Percentiles rank a stretch among this genome's conserved stretches.
Conservation (phyloP, 345 rosid species). For the Chamaenerion angustifolium region DNA sequence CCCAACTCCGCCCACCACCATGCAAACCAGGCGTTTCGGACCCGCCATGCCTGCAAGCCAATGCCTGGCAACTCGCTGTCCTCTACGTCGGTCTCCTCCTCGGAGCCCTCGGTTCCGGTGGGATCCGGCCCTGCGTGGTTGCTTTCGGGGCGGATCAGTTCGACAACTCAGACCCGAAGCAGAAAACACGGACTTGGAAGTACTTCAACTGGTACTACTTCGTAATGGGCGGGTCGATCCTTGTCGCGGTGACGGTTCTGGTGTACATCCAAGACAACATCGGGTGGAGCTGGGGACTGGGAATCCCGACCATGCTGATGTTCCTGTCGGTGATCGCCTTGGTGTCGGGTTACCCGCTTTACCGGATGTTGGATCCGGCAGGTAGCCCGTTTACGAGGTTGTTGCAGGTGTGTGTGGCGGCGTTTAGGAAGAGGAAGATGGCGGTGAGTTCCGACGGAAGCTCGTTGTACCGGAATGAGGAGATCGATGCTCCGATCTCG, state of each 20-base stretch:
- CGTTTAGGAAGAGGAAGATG: constrained; percentile 53
- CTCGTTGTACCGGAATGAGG: constrained; percentile 44
- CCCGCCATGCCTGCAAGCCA: constrained; percentile 48
- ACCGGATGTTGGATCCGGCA: constrained; percentile 61
- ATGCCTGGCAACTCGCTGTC: constrained; percentile 20
- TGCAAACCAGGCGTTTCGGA: constrained; percentile 27
- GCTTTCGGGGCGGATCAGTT: constrained; percentile 93
- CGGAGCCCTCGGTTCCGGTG: constrained; percentile 79
- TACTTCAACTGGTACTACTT: constrained; percentile 92
- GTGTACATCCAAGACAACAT: constrained; percentile 71
- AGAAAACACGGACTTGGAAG: constrained; percentile 51
- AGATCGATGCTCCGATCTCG: constrained; percentile 66
- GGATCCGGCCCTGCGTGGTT: constrained; percentile 84
- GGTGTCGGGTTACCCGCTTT: constrained; percentile 44
- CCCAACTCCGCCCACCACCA: constrained; percentile 63
- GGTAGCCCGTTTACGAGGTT: constrained; percentile 96
- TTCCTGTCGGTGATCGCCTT: constrained; percentile 49
- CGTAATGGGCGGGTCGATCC: constrained; percentile 58
- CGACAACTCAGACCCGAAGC: constrained; percentile 24
- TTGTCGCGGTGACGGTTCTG: constrained; percentile 61
- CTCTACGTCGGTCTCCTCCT: constrained; percentile 62
- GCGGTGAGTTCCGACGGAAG: constrained; percentile 27
- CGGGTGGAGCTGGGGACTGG: constrained; percentile 88
- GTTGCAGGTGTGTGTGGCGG: constrained; percentile 62
- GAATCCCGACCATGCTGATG: constrained; percentile 68